Base-by-base conservation (phyloP, 2,329 filamentous ascomycete species). In the Penicillium freii region DNA sequence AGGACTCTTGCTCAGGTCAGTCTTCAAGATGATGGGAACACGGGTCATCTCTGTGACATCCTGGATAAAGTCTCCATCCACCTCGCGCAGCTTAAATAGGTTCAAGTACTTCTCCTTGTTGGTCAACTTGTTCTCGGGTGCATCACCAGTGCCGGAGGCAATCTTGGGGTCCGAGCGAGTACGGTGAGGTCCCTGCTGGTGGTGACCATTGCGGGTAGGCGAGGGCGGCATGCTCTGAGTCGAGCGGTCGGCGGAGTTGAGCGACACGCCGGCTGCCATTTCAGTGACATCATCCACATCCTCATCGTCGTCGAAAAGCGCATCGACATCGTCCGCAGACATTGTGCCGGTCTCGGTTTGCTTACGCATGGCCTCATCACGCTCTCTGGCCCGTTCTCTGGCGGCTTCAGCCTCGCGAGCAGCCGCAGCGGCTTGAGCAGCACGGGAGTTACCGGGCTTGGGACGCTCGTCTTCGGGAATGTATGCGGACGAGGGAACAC, bases 1-100 rank as follows among this genome's bases (percentile, higher is more conserved):
- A 79, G 94, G 94, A 80, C 93, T 97, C 90, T 99, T 99, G 79
- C 84, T 91, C 70, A 99, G 84, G 79, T 99, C 94, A 64, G 94
- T 97, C 87, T 96, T 97, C 71, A 99, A 80, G 74, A 99, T 96
- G 66, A 99, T 90, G n/a, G 94, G 94, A 60, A 99, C 90, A 66
- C 93, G 85, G 43, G 91, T 93, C 92, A 99, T 97, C 82, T 99
- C 94, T 57, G 88, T 92, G 65, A 99, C 92, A 75, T 99, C 94
- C 78, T 99, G 94, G 71, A 99, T 97, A 80, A 95, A 95, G 68
- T 97, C 90, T 64, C 93, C 93, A 66, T 90, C 89, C 77, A 96
- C 90, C 75, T 99, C 93, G 51, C 94, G 85, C 66, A 99, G 82
- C 67, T 87, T 87, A 81, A 97, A 97, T 63, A 94, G 81, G 73